Evolutionary conservation across 208 protist genomes (phyloP).

Genomic region (Crithidia thermophila): DNA sequence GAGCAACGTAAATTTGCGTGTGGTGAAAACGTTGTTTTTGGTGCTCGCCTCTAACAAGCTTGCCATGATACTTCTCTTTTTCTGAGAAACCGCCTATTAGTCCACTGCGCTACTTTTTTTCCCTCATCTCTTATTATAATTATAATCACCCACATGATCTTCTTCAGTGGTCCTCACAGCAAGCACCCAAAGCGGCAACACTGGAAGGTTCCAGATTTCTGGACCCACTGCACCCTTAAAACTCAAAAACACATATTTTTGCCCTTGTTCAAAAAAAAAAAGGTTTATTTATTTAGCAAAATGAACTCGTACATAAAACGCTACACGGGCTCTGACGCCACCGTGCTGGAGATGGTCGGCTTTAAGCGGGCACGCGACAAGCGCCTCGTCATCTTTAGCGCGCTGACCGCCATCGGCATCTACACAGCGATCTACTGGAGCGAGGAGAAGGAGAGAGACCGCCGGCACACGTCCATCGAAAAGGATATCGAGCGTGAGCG

Average conservation of each 20-base stretch:
- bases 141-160: neutral
- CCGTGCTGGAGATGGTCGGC: conserved; percentile 40
- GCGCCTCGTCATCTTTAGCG: conserved; percentile 44
- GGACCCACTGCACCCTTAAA: no score
- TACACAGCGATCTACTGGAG: conserved; percentile 59
- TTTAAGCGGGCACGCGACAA: conserved; percentile 54
- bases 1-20: no score
- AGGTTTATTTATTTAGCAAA: neutral
- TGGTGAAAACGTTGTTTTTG: no score
- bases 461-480: conserved; percentile 69
- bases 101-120: neutral
- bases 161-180: no score
- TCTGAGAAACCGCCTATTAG: neutral
- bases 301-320: conserved; percentile 75
- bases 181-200: no score
- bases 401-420: conserved; percentile 33
- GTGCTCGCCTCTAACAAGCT: no score
- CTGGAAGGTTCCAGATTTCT: no score
- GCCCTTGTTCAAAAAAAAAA: no score
- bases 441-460: conserved; percentile 57
- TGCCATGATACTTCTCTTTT: neutral
- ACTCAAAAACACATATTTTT: no score
- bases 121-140: neutral
- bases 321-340: conserved; percentile 45
- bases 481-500: conserved; percentile 84